Evolutionary conservation across 805 yeast species (phyloP).

Genomic region (Cyberlindnera xylosilytica): DNA sequence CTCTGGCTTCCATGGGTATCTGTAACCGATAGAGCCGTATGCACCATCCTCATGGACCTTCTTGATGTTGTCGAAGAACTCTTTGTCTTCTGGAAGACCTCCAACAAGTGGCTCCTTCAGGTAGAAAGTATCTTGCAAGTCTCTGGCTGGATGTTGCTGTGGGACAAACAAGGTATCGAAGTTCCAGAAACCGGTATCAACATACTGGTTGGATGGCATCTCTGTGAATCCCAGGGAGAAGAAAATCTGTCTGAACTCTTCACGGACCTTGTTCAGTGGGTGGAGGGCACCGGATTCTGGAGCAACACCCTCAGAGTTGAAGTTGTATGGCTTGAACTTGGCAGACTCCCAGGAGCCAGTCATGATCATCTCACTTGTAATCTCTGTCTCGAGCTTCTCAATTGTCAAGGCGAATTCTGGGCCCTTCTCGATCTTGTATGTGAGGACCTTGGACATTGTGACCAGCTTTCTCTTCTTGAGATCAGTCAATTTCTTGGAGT

Average conservation of each 20-base stretch:
- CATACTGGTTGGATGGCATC: constrained; percentile 98
- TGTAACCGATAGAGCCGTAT: constrained; percentile 93
- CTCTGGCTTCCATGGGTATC: constrained; percentile 94
- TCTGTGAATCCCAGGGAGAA: constrained; percentile 97
- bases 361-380: constrained; percentile 89
- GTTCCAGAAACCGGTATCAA: constrained; percentile 98
- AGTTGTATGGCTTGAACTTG: constrained; percentile 91
- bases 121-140: constrained; percentile 97
- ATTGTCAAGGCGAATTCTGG: constrained; percentile 79
- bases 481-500: constrained; percentile 70
- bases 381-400: constrained; percentile 83
- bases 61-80: constrained; percentile 74
- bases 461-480: constrained; percentile 93
- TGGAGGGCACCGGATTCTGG: constrained; percentile 93
- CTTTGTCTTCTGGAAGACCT: constrained; percentile 75
- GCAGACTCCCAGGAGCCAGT: constrained; percentile 79
- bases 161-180: constrained; percentile 96
- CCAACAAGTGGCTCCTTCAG: constrained; percentile 88
- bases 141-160: constrained; percentile 99
- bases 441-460: constrained; percentile 63
- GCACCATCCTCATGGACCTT: constrained; percentile 87
- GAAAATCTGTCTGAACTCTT: constrained; percentile 96
- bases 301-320: constrained; percentile 87
- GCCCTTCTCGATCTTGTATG: constrained; percentile 77
- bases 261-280: constrained; percentile 94